These are phyloP conservation scores for Boletus reticulatus DNA, from an alignment of 768 basidiomycete species.

Conservation along the genomic window DNA sequence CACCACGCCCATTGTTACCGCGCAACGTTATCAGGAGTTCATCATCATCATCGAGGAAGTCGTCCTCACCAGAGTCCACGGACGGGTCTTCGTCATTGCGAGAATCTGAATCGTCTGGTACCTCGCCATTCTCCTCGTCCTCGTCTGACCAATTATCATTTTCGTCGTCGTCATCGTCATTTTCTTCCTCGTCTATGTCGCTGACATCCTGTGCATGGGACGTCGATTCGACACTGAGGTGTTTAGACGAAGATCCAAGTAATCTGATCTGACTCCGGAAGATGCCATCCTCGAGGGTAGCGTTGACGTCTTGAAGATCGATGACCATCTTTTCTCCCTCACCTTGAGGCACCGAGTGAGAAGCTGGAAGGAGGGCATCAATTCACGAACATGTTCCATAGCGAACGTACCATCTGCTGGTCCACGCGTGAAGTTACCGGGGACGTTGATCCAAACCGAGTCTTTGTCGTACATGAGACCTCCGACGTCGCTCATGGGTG, in stretches of 20 bases:
- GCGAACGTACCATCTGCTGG: conserved; percentile 51
- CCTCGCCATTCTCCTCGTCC: conserved; percentile 4
- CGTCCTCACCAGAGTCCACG: not conserved
- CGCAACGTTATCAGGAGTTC: not conserved
- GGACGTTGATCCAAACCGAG: conserved; percentile 96
- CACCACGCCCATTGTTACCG: conserved; percentile 48
- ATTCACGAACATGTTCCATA: not conserved
- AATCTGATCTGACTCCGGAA: conserved; percentile 79
- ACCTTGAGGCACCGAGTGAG: conserved; percentile 70
- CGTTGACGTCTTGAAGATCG: conserved; percentile 83
- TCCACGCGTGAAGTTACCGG: conserved; percentile 88
- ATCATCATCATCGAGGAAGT: conserved; percentile 5
- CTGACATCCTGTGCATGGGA: conserved; percentile 31
- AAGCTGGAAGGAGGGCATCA: conserved; percentile 41
- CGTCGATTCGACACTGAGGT: conserved; percentile 47
- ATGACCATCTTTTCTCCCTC: conserved; percentile 99
- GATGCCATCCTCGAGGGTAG: conserved; percentile 83
- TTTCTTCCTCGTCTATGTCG: conserved; percentile 36
- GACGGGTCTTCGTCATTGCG: not conserved
- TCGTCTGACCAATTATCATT: conserved; percentile 15
- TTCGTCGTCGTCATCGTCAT: conserved; percentile 20
- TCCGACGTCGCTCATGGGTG: conserved; percentile 98
- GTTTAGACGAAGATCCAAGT: conserved; percentile 76
- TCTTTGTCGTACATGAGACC: conserved; percentile 98
- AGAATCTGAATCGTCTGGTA: not conserved